These are phyloP conservation scores for Cyclotella cryptica DNA, from an alignment of 108 stramenopile species.

Conservation along the genomic window DNA sequence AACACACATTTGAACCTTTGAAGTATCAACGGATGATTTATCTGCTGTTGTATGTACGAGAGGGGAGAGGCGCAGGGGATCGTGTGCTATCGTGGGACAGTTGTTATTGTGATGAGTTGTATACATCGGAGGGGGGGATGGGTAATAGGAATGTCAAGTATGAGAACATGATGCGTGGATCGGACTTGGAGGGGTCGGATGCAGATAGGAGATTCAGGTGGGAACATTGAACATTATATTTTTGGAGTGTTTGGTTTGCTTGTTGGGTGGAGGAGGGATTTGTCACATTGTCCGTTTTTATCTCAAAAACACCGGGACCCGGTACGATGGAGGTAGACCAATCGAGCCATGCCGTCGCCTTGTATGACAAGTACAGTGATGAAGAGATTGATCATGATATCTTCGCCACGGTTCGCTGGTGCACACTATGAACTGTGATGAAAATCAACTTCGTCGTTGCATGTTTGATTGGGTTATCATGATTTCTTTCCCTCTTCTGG, in stretches of 20 bases:
- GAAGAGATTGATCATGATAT: constrained; percentile 81
- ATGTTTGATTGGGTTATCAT: too few relatives aligned
- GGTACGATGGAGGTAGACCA: constrained; percentile 57
- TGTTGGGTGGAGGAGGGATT: constrained; percentile 39
- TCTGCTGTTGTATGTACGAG: constrained; percentile 84
- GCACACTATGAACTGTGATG: neutral
- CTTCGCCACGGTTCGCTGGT: constrained; percentile 45
- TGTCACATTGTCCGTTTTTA: constrained; percentile 61
- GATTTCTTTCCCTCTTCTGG: too few relatives aligned
- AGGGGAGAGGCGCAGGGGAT: constrained; percentile 83
- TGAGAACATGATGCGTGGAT: constrained; percentile 84
- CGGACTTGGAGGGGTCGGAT: constrained; percentile 28
- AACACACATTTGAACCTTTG: constrained; percentile 76
- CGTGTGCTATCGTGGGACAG: constrained; percentile 60
- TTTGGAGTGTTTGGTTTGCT: neutral
- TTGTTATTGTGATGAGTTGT: constrained; percentile 74
- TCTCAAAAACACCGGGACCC: constrained; percentile 53
- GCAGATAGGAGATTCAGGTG: constrained; percentile 60
- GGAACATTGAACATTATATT: neutral
- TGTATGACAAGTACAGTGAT: constrained; percentile 54
- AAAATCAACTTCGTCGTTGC: too few relatives aligned
- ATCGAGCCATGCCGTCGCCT: constrained; percentile 60
- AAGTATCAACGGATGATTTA: constrained; percentile 69
- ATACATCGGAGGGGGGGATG: constrained; percentile 82
- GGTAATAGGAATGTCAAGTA: constrained; percentile 82